A percentile compares a stretch with the other conserved stretches of the same genome.
These are phyloP conservation scores for Aspergillus novoparasiticus DNA, from an alignment of 2,329 filamentous ascomycete genomes.

Conservation along the genomic window DNA sequence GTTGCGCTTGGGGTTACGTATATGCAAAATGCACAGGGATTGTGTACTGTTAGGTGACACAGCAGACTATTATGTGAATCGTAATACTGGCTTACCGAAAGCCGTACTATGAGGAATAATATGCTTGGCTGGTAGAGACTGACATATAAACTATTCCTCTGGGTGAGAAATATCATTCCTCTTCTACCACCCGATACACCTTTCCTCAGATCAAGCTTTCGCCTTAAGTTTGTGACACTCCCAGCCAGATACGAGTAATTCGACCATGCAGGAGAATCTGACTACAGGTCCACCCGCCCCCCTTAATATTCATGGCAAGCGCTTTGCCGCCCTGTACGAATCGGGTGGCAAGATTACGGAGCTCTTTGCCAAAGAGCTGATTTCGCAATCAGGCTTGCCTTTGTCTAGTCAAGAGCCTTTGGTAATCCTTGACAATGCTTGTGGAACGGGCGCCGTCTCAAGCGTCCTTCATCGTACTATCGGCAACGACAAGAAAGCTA, in stretches of 20 bases:
- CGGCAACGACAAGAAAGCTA: slow-evolving; percentile 39
- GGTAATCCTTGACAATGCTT: slow-evolving; percentile 56
- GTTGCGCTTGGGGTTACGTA: not conserved
- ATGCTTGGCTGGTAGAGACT: no score
- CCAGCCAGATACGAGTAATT: no score
- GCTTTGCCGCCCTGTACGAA: slow-evolving; percentile 30
- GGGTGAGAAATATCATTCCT: no score
- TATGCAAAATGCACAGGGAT: not conserved
- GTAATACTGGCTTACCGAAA: no score
- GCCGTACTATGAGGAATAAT: no score
- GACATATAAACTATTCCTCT: no score
- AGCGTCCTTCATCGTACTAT: slow-evolving; percentile 48
- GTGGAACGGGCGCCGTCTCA: slow-evolving; percentile 55
- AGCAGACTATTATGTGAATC: not conserved
- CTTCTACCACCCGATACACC: no score
- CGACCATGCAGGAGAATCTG: no score
- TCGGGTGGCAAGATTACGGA: slow-evolving; percentile 34
- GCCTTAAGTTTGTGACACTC: no score
- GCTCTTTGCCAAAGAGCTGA: slow-evolving; percentile 30
- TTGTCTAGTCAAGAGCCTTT: slow-evolving; percentile 24
- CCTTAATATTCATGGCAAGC: not conserved
- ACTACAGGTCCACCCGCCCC: no score
- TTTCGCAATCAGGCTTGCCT: slow-evolving; percentile 32
- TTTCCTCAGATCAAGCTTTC: no score
- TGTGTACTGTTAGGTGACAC: not conserved